Evolutionary conservation across 1,284 basidiomycete genomes (phyloP), one percentile per base, ranked within the genome.

Genomic region (Apiotrichum siamense): DNA sequence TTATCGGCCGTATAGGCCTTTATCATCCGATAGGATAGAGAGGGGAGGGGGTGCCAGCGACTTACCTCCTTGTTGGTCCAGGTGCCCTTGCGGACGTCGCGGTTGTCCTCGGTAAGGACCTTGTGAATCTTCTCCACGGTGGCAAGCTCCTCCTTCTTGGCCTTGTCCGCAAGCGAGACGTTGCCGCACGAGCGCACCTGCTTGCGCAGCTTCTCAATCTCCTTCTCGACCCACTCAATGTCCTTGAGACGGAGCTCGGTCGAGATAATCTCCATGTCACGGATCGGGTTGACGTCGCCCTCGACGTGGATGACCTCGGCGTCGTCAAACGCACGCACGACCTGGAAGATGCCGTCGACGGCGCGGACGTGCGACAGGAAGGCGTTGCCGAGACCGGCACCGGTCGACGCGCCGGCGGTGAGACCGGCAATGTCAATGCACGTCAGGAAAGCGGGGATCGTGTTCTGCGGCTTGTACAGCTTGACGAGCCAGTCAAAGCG

Each of bases 361-460:
- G 94, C 88, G 54, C 96, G 87, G 44, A 99, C 94, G 74, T 98
- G 91, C 29, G 90, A 92, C 76, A 99, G 78, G 81, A 99, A 99
- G 38, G 91, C 85, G 73, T 99, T 99, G 42, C 96, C 96, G 43
- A 99, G 84, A 74, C 96, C 96, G 49, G 90, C 96, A 69, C 96
- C 96, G 33, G 94, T 97, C 13, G 93, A 97, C 2, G 96, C 96
- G 62, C 96, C 88, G 47, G 89, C 88, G 35, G 94, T 97, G 47
- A 99, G 79, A 75, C 96, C 96, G 61, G 96, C 96, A 68, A 99
- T 99, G 77, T 99, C 96, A 73, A 98, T 96, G 73, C 90, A 96
- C 21, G 96, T 98, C 56, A 98, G 79, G 77, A 93, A 92, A 12
- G 96, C 94, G 10, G 96, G 93, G 36, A 98, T 81, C 62, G 85